Conservation (phyloP, 2,329 filamentous ascomycete genomes). For the Trichophaea hybrida region DNA sequence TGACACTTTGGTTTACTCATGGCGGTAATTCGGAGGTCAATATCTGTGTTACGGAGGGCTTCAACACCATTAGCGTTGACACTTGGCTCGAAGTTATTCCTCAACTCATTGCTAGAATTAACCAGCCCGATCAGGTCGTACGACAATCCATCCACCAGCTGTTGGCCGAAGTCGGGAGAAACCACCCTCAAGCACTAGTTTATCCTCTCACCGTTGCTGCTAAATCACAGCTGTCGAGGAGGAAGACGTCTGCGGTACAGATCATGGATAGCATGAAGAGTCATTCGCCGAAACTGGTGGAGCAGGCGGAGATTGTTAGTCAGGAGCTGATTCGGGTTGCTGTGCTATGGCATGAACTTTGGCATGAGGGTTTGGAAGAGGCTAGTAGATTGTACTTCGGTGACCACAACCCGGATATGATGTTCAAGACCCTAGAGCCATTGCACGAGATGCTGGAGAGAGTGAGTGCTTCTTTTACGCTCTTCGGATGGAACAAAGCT, state of each 20-base stretch:
- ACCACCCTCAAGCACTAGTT: slow-evolving; percentile 88
- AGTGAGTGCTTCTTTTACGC: slow-evolving; percentile 16
- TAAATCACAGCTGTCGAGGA: slow-evolving; percentile 78
- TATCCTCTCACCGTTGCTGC: slow-evolving; percentile 96
- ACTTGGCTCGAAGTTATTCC: slow-evolving; percentile 98
- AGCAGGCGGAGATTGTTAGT: slow-evolving; percentile 89
- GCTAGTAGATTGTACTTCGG: slow-evolving; percentile 94
- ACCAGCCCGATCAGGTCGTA: slow-evolving; percentile 80
- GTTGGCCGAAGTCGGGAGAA: slow-evolving; percentile 79
- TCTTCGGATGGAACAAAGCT: background rate
- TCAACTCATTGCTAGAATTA: slow-evolving; percentile 92
- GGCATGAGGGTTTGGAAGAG: slow-evolving; percentile 96
- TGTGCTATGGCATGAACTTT: slow-evolving; percentile 95
- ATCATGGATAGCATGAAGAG: slow-evolving; percentile 98
- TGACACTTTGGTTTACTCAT: slow-evolving; percentile 94
- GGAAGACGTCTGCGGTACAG: slow-evolving; percentile 73
- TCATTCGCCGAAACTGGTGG: slow-evolving; percentile 80
- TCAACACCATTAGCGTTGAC: slow-evolving; percentile 82
- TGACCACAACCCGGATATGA: slow-evolving; percentile 92
- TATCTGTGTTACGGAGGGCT: slow-evolving; percentile 73
- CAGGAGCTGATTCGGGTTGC: slow-evolving; percentile 94
- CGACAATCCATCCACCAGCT: slow-evolving; percentile 84
- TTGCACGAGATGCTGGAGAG: slow-evolving; percentile 82
- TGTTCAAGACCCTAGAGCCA: slow-evolving; percentile 82
- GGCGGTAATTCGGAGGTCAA: slow-evolving; percentile 82